Conservation (phyloP, 192 early-diverging fungal species). For the Gryganskiella cystojenkinii region DNA sequence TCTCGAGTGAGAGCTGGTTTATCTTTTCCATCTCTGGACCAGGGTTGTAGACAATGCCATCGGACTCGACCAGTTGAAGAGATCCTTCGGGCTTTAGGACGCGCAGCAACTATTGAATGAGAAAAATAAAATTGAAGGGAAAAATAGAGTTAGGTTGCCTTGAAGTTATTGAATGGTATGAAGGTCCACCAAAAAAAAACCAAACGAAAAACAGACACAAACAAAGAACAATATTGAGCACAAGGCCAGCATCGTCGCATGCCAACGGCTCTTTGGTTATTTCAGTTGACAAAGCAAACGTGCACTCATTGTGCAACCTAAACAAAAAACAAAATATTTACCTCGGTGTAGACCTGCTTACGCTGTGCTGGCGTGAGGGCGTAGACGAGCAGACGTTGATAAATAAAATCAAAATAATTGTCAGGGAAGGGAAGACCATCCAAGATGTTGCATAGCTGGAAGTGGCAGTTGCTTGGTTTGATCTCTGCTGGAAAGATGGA, state of each 20-base stretch:
- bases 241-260: no score
- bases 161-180: not conserved
- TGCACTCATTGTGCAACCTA: no score
- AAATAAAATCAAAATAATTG: constrained; percentile 56
- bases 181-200: no score
- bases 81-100: constrained; percentile 66
- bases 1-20: constrained; percentile 48
- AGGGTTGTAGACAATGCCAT: constrained; percentile 39
- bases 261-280: no score
- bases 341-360: constrained; percentile 33
- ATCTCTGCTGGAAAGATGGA: constrained; percentile 51
- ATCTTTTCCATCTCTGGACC: constrained; percentile 45
- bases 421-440: constrained; percentile 53
- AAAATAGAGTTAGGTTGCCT: no score
- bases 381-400: constrained; percentile 32
- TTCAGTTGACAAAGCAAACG: no score
- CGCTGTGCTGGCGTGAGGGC: constrained; percentile 38
- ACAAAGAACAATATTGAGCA: no score
- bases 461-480: constrained; percentile 48
- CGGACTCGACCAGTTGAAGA: constrained; percentile 59
- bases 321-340: constrained; percentile 7
- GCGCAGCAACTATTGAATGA: constrained; percentile 54
- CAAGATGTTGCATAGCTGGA: constrained; percentile 49
- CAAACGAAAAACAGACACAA: not conserved
- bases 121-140: not conserved